phyloP scores from a whole-genome alignment of 805 yeast genomes.

The Nakazawaea wyomingensis region DNA sequence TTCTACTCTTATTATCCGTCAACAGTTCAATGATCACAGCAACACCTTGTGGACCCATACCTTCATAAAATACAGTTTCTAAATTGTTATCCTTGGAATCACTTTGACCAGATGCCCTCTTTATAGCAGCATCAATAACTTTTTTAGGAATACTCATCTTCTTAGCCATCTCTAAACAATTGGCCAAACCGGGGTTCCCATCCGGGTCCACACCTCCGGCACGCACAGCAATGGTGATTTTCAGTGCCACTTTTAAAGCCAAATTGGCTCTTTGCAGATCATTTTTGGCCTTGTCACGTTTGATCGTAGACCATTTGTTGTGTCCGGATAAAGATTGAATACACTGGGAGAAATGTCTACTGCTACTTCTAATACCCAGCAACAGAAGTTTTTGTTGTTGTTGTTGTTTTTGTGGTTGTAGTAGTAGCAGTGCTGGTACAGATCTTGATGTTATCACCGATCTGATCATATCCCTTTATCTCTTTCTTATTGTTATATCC shows the following conservation, averaged over 20 bases:
- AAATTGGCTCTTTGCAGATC: slow-evolving; percentile 72
- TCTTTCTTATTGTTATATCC: too few relatives aligned
- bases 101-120: slow-evolving; percentile 72
- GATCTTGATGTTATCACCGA: too few relatives aligned
- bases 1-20: slow-evolving; percentile 84
- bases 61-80: slow-evolving; percentile 71
- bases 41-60: slow-evolving; percentile 89
- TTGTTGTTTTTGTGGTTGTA: neutral
- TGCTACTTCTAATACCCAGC: neutral
- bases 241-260: slow-evolving; percentile 65
- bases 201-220: slow-evolving; percentile 64
- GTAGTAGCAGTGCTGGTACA: too few relatives aligned
- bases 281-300: slow-evolving; percentile 90
- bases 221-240: slow-evolving; percentile 73
- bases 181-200: slow-evolving; percentile 54
- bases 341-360: too few relatives aligned
- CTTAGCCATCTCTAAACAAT: slow-evolving; percentile 74
- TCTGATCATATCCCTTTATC: too few relatives aligned
- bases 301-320: slow-evolving; percentile 92
- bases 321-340: slow-evolving; percentile 59
- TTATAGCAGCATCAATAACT: slow-evolving; percentile 82
- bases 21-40: slow-evolving; percentile 80
- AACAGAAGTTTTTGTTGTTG: neutral
- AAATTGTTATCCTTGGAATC: slow-evolving; percentile 37
- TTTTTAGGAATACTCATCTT: slow-evolving; percentile 74